phyloP scores from a whole-genome alignment of 768 basidiomycete genomes.

The Phanerochaete carnosa region DNA sequence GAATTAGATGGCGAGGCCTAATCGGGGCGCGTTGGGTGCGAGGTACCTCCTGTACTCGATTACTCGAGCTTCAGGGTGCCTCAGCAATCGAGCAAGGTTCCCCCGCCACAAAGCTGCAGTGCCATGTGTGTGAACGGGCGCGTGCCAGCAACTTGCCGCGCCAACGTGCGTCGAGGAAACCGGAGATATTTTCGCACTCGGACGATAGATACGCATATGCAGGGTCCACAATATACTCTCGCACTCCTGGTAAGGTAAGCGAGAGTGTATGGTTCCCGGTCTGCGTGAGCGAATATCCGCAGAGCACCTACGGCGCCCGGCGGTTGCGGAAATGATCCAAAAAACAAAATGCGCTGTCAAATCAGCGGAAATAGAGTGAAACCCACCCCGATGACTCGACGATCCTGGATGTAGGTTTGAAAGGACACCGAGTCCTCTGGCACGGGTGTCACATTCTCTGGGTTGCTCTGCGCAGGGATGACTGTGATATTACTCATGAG shows the following conservation, averaged over 20 bases:
- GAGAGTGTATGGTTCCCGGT: no score
- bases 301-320: no score
- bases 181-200: background rate
- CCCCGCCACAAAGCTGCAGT: no score
- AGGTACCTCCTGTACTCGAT: conserved; percentile 2
- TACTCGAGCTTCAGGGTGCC: background rate
- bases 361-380: background rate
- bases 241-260: no score
- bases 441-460: conserved; percentile 53
- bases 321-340: no score
- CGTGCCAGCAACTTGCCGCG: background rate
- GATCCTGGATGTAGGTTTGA: conserved; percentile 75
- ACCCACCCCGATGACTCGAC: conserved; percentile 76
- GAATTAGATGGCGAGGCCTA: background rate
- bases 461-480: conserved; percentile 26
- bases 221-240: no score
- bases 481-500: conserved; percentile 26
- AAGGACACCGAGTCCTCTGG: conserved; percentile 64
- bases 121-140: no score
- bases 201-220: no score
- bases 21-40: background rate
- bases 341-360: background rate
- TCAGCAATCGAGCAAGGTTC: no score
- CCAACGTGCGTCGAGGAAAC: background rate
- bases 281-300: no score